Base-by-base conservation (phyloP, 768 basidiomycete genomes). In the Punctularia strigosozonata region DNA sequence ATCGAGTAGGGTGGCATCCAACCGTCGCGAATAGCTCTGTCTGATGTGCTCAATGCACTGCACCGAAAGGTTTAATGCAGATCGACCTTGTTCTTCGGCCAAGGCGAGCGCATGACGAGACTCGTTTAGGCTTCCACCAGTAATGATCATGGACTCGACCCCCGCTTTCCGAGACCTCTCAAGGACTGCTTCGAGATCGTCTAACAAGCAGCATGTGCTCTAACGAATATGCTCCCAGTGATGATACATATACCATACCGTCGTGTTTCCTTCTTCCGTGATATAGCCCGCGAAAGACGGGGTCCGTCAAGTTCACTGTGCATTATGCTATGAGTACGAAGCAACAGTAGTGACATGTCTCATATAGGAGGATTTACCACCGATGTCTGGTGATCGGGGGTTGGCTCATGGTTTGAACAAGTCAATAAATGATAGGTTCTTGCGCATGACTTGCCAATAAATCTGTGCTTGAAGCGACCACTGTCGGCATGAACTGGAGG, bases 1-100 rank as follows among this genome's bases (percentile, higher is more conserved):
- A 73, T 15, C 80, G 77, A 13, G 84, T 86, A 0, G 86, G 86
- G 55, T 89, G 87, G 43, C 80, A 80, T 15, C 86, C 86, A 6
- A 78, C 71, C 1, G 87, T 88, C 14, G 79, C 73, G 52, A 76
- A 83, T 12, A 85, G 53, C 10, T 65, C 83, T 78, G 40, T 25
- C 4, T 30, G 6, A 17, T n/a, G 21, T 33, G 21, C 15, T 33
- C 18, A 22, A 21, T 8, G 18, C 17, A 25, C 12, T 18, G 38
- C 8, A 19, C 18, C 6, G 18, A 6, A 6, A 15, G 13, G n/a
- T 5, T 28, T 24, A 38, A 33, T 13, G n/a, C 5, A 30, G 3
- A 46, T 63, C 38, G 37, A 76, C 80, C 63, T 43, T 73, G 61
- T 48, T 73, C 51, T 38, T 64, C 60, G 3, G 85, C 81, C n/a